Evolutionary conservation across 495 filamentous ascomycete species (phyloP).

Genomic region (Podospora pseudocomata): DNA sequence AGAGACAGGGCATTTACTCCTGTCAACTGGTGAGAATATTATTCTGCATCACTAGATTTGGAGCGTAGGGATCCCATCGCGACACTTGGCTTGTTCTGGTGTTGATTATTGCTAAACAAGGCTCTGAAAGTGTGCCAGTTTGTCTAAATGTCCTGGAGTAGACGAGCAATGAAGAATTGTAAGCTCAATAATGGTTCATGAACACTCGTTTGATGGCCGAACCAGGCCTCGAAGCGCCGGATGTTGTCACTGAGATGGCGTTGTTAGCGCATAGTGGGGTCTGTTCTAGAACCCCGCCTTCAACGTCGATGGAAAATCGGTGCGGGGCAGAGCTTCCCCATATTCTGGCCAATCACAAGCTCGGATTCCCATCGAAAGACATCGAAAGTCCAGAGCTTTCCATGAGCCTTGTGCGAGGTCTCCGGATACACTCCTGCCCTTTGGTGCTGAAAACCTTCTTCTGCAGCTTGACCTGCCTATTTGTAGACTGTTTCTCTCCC

Average conservation of each 20-base stretch:
- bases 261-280: constrained; percentile 17
- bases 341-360: constrained; percentile 23
- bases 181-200: too few relatives aligned
- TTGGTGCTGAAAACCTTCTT: constrained; percentile 18
- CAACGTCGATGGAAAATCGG: constrained; percentile 2
- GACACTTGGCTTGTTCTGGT: too few relatives aligned
- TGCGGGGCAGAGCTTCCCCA: constrained; percentile 24
- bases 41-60: too few relatives aligned
- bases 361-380: constrained; percentile 30
- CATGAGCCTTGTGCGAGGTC: constrained; percentile 18
- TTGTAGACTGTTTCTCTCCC: not conserved
- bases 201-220: too few relatives aligned
- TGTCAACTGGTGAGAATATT: too few relatives aligned
- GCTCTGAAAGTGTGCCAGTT: too few relatives aligned
- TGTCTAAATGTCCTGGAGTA: too few relatives aligned
- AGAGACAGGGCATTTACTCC: not conserved
- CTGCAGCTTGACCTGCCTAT: constrained; percentile 5
- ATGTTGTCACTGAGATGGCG: not conserved
- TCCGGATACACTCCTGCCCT: not conserved
- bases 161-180: too few relatives aligned
- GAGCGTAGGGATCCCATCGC: too few relatives aligned
- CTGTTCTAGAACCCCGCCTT: constrained; percentile 9
- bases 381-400: constrained; percentile 37
- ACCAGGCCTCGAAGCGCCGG: too few relatives aligned
- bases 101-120: too few relatives aligned